Base-by-base conservation (phyloP, 176 grass and related monocot species). In the Pontederia crassipes region DNA sequence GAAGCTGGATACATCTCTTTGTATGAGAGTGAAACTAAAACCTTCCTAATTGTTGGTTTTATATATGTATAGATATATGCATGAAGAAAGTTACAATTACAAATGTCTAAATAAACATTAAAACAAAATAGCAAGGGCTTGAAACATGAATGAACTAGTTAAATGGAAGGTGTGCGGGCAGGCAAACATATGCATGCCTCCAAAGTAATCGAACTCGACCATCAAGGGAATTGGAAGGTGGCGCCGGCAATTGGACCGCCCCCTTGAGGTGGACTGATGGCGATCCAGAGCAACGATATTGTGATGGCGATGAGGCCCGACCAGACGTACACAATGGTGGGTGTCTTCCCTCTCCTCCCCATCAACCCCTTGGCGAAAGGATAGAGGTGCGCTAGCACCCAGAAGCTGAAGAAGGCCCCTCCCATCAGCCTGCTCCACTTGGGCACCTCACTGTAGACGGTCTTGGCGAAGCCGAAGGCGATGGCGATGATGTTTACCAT, bases 401-500 rank as follows among this genome's bases (percentile, higher is more conserved):
- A 95, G 71, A 88, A 95, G 73, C 84, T 95, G 66, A 95, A 95
- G 75, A 95, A 95, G 46, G 67, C 81, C 2, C 89, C 89, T 28
- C 89, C 89, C 56, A 95, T 75, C 56, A 95, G 75, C 78, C 88
- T 95, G 4, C 89, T 80, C 89, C 89, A 95, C 8, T 83, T 79
- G 18, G 89, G 89, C 28, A 80, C 77, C 60, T 95, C 78, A 18
- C 84, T 85, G 68, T 88, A 95, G 26, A 95, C 61, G 16, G 89
- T 88, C 61, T 72, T 74, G 9, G 84, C 81, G 48, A 95, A 95
- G 0, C 78, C 89, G 52, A 88, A 88, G 15, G 81, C 89, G 29
- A 88, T 95, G 68, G 84, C 89, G 57, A 95, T 95, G 28, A 95
- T 61, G 75, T 95, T 95, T 35, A 95, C 82, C 89, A 95, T 95